Percentiles rank a stretch among this genome's conserved stretches.
Conservation (phyloP, 202 grass and related monocot species). For the Musa balbisiana region DNA sequence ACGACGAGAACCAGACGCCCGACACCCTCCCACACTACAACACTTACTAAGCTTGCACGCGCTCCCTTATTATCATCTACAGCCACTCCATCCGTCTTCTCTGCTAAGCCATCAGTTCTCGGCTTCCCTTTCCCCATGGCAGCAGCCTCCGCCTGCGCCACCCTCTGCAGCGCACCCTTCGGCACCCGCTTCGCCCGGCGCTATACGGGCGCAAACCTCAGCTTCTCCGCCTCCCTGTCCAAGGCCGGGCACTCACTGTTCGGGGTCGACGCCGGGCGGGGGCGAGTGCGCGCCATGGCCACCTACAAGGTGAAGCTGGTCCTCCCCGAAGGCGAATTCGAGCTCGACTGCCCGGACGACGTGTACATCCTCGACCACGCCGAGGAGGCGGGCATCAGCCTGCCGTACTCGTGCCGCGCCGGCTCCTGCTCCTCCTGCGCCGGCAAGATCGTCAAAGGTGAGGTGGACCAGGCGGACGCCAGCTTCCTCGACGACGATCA, state of each 20-base stretch:
- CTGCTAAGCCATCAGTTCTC: neutral
- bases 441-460: conserved; percentile 53
- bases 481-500: conserved; percentile 86
- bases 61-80: no score
- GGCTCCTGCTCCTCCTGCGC: conserved; percentile 85
- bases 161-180: conserved; percentile 7
- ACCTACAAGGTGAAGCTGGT: conserved; percentile 61
- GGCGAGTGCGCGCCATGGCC: conserved; percentile 26
- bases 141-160: neutral
- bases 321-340: conserved; percentile 17
- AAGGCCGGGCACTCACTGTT: neutral
- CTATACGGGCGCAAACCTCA: neutral
- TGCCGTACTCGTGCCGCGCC: conserved; percentile 78
- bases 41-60: no score
- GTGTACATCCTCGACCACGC: conserved; percentile 66
- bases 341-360: conserved; percentile 38
- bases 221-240: no score
- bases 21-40: no score
- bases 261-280: conserved; percentile 22
- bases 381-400: conserved; percentile 59
- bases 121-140: neutral
- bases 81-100: neutral
- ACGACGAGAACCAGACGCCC: no score
- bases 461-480: conserved; percentile 61
- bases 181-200: neutral